phyloP scores from a whole-genome alignment of 1,139 yeast genomes.

The Saccharomyces hybrid region DNA sequence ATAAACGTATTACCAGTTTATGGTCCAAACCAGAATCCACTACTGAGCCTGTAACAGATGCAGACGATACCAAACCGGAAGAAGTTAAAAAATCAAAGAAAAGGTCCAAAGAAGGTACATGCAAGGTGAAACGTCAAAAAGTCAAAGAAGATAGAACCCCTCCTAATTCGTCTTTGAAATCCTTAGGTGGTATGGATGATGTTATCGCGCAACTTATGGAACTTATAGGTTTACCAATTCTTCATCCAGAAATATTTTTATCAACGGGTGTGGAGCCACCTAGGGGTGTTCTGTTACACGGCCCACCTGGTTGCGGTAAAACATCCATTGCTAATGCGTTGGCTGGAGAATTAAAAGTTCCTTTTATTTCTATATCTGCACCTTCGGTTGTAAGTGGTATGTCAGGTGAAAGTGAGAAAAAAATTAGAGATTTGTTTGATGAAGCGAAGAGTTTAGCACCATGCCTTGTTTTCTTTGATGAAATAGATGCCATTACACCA shows the following conservation, averaged over 20 bases:
- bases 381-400: conserved; percentile 98
- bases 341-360: conserved; percentile 91
- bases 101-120: conserved; percentile 30
- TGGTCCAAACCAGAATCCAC: conserved; percentile 44
- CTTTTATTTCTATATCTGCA: conserved; percentile 85
- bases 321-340: conserved; percentile 93
- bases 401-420: conserved; percentile 99
- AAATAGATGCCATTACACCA: conserved; percentile 96
- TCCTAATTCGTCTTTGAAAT: conserved; percentile 57
- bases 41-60: conserved; percentile 9
- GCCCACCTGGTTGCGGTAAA: conserved; percentile 99
- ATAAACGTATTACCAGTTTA: conserved; percentile 63
- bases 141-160: conserved; percentile 55
- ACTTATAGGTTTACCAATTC: conserved; percentile 79
- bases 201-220: conserved; percentile 83
- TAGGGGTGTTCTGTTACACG: conserved; percentile 89
- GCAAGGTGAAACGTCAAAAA: conserved; percentile 32
- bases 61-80: conserved; percentile 13
- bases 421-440: conserved; percentile 83
- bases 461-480: conserved; percentile 86
- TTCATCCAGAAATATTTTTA: conserved; percentile 84
- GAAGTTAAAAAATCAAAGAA: conserved; percentile 20
- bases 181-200: conserved; percentile 84
- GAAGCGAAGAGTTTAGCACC: conserved; percentile 91
- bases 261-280: conserved; percentile 95